These are phyloP conservation scores for Thielaviopsis populi DNA, from an alignment of 2,329 filamentous ascomycete genomes.

Conservation along the genomic window DNA sequence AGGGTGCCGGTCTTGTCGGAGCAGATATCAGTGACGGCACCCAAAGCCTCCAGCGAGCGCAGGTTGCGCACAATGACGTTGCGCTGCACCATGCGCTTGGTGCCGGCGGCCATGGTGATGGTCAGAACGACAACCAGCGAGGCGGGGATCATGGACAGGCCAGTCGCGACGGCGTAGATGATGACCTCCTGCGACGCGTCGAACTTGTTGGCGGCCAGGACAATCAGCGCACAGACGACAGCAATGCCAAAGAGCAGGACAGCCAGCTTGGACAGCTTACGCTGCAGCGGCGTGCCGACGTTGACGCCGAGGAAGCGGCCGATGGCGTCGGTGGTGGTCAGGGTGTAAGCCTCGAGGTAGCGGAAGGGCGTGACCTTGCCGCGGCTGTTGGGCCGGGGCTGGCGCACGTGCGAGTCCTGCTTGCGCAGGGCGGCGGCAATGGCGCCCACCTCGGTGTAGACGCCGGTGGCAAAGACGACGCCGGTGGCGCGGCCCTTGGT, in stretches of 20 bases:
- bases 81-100: slow-evolving; percentile 37
- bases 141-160: slow-evolving; percentile 37
- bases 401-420: slow-evolving; percentile 36
- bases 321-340: slow-evolving; percentile 42
- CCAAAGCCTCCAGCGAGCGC: slow-evolving; percentile 41
- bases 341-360: slow-evolving; percentile 31
- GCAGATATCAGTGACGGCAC: slow-evolving; percentile 43
- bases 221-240: slow-evolving; percentile 53
- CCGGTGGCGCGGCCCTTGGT: slow-evolving; percentile 44
- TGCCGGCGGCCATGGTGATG: slow-evolving; percentile 43
- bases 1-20: slow-evolving; percentile 45
- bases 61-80: slow-evolving; percentile 40
- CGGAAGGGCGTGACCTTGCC: slow-evolving; percentile 39
- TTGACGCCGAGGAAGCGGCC: slow-evolving; percentile 52
- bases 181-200: slow-evolving; percentile 42
- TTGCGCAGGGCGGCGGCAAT: slow-evolving; percentile 38
- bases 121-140: slow-evolving; percentile 38
- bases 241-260: slow-evolving; percentile 51
- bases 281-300: slow-evolving; percentile 54
- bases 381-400: slow-evolving; percentile 36
- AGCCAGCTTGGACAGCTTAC: slow-evolving; percentile 52
- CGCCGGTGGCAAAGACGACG: slow-evolving; percentile 44
- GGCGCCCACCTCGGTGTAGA: slow-evolving; percentile 43
- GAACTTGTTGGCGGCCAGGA: slow-evolving; percentile 48
- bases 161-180: slow-evolving; percentile 35